A percentile compares a stretch with the other conserved stretches of the same genome.
phyloP scores from a whole-genome alignment of 495 filamentous ascomycete species.

The Daldinia concentrica region DNA sequence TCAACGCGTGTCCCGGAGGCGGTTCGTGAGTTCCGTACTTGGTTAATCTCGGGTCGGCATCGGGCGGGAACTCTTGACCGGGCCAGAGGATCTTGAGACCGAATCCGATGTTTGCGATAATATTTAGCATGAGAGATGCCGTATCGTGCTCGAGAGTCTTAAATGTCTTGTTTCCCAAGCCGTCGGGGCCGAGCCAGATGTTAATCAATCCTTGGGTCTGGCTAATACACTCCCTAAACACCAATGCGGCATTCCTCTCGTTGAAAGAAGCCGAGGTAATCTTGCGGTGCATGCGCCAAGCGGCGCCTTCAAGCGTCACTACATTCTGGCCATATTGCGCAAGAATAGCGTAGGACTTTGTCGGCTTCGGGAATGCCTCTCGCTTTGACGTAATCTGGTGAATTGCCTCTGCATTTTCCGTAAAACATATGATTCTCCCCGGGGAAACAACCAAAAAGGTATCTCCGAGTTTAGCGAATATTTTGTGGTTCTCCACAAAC shows the following conservation, averaged over 20 bases:
- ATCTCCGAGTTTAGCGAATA: constrained; percentile 52
- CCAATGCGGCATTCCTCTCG: constrained; percentile 74
- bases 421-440: constrained; percentile 54
- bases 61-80: constrained; percentile 52
- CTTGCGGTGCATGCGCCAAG: constrained; percentile 75
- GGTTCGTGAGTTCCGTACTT: constrained; percentile 57
- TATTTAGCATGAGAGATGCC: constrained; percentile 70
- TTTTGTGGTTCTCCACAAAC: constrained; percentile 46
- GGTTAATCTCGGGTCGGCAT: constrained; percentile 50
- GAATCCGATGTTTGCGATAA: constrained; percentile 75
- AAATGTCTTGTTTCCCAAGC: constrained; percentile 56
- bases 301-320: constrained; percentile 67
- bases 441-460: constrained; percentile 67
- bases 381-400: constrained; percentile 66
- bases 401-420: constrained; percentile 67
- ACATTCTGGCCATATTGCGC: constrained; percentile 72
- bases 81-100: constrained; percentile 68
- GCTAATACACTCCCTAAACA: constrained; percentile 67
- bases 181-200: constrained; percentile 55
- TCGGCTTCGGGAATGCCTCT: constrained; percentile 74
- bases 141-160: constrained; percentile 64
- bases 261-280: constrained; percentile 73
- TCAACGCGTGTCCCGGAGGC: constrained; percentile 65
- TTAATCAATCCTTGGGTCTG: constrained; percentile 66
- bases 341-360: constrained; percentile 64